Evolutionary conservation across 768 basidiomycete species (phyloP).

Genomic region (Podaxis rugospora): DNA sequence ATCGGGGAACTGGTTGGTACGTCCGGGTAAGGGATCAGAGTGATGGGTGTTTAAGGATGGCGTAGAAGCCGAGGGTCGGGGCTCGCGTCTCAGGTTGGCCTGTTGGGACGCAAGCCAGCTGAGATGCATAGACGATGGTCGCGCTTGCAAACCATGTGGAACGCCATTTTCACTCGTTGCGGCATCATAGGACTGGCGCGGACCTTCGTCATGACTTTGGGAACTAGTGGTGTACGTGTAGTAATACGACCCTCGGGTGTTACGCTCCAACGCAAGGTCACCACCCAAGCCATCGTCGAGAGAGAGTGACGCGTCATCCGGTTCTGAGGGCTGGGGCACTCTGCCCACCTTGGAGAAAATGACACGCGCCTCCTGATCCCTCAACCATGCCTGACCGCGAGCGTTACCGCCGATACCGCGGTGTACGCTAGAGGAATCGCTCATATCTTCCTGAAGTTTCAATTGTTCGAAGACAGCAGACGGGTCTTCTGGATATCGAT

Average conservation of each 20-base stretch:
- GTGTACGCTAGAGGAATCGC: constrained; percentile 37
- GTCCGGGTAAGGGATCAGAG: constrained; percentile 22
- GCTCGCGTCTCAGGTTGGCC: constrained; percentile 15
- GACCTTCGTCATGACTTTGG: constrained; percentile 48
- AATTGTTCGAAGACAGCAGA: constrained; percentile 53
- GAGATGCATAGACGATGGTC: constrained; percentile 66
- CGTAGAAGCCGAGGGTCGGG: constrained; percentile 15
- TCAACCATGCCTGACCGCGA: constrained; percentile 76
- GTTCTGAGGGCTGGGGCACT: constrained; percentile 53
- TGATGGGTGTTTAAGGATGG: constrained; percentile 24
- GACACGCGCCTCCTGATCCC: constrained; percentile 71
- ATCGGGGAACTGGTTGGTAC: constrained; percentile 4
- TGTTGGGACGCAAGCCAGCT: constrained; percentile 61
- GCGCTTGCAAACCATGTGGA: constrained; percentile 27
- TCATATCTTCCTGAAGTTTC: constrained; percentile 42
- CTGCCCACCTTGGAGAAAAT: constrained; percentile 58
- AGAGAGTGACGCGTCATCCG: constrained; percentile 44
- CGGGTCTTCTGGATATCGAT: constrained; percentile 36
- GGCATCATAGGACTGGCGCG: constrained; percentile 22
- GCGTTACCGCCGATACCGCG: constrained; percentile 49
- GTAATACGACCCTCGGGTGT: constrained; percentile 68
- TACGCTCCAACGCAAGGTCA: constrained; percentile 63
- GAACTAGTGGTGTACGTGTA: constrained; percentile 64
- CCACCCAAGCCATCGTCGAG: constrained; percentile 45
- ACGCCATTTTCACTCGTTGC: constrained; percentile 18